phyloP scores from a whole-genome alignment of 306 rosid species.

The Hippophae rhamnoides region DNA sequence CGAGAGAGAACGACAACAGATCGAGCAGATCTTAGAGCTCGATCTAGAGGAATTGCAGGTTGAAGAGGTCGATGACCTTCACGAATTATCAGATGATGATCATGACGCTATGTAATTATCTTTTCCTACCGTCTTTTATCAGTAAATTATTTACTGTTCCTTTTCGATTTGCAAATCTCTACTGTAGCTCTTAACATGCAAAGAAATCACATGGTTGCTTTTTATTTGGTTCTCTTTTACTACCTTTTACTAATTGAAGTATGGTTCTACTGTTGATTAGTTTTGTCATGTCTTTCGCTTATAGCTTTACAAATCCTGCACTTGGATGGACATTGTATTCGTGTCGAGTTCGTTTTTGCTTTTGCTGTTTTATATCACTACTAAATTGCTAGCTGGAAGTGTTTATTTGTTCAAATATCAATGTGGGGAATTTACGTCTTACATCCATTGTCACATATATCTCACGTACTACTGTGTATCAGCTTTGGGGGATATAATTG shows the following conservation, averaged over 20 bases:
- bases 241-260: neutral
- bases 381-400: neutral
- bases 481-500: no score
- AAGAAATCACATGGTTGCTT: neutral
- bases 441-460: neutral
- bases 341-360: neutral
- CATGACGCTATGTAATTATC: slow-evolving; percentile 36
- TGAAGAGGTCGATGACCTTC: slow-evolving; percentile 63
- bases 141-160: neutral
- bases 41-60: slow-evolving; percentile 75
- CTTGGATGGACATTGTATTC: neutral
- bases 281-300: neutral
- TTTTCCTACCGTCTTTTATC: neutral
- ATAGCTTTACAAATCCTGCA: no score
- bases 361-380: neutral
- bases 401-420: neutral
- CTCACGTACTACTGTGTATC: neutral
- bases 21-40: slow-evolving; percentile 78
- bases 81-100: slow-evolving; percentile 41
- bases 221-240: neutral
- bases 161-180: neutral
- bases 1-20: slow-evolving; percentile 73
- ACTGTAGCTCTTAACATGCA: neutral
- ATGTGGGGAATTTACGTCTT: neutral
- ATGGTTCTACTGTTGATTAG: neutral